Percentiles rank a stretch among this genome's conserved stretches.
These are phyloP conservation scores for Globisporangium acanthophoron DNA, from an alignment of 352 stramenopile species.

Conservation along the genomic window DNA sequence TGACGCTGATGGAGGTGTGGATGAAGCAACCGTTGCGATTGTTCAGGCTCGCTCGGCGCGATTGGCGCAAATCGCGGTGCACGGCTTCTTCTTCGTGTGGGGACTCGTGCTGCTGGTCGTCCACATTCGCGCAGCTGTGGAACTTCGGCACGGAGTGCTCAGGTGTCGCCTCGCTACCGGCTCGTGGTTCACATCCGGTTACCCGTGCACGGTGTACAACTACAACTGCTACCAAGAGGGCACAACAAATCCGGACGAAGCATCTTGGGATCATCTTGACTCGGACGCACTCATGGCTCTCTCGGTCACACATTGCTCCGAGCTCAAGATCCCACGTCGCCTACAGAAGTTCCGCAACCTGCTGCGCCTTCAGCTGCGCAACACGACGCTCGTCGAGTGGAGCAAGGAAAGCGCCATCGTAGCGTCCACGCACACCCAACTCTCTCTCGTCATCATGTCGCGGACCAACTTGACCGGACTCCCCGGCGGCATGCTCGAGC, in stretches of 20 bases:
- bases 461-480: conserved; percentile 8
- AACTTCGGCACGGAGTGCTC: neutral
- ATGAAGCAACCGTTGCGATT: neutral
- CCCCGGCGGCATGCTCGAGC: conserved; percentile 3
- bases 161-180: neutral
- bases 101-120: conserved; percentile 13
- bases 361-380: conserved; percentile 2
- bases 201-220: conserved; percentile 20
- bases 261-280: neutral
- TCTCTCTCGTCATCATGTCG: neutral
- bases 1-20: neutral
- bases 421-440: neutral
- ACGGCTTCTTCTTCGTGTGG: conserved; percentile 22
- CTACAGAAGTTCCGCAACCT: conserved; percentile 7
- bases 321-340: neutral
- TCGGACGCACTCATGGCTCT: conserved; percentile 8
- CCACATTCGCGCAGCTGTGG: conserved; percentile 7
- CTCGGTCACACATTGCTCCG: conserved; percentile 5
- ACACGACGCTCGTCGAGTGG: conserved; percentile 11
- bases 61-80: neutral
- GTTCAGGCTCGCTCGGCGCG: too few relatives aligned
- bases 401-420: neutral
- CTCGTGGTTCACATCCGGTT: conserved; percentile 13
- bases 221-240: conserved; percentile 10
- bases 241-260: neutral